Base-by-base conservation (phyloP, 352 stramenopile species). In the Phytopythium aichiense region DNA sequence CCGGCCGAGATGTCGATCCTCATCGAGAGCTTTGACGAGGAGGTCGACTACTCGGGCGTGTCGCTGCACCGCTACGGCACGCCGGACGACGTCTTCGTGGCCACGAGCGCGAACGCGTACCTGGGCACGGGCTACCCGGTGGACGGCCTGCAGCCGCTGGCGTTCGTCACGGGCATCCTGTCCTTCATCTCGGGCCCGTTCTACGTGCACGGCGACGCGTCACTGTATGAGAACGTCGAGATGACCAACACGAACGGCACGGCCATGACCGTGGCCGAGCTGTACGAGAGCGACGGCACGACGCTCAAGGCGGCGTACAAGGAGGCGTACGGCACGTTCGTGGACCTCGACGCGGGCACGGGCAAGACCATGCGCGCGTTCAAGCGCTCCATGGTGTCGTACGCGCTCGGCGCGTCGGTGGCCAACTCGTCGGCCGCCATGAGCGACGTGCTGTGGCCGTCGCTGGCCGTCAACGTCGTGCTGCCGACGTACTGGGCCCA, bases 111-210 rank as follows among this genome's bases (percentile, higher is more conserved):
- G 37, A 89, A 81, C 25, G 66, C 58, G 8, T 46, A 28, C 6
- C 58, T 72, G 18, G 84, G 84, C 52, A 79, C 72, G 8, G 84
- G 70, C 11, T 65, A 76, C 52, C 84, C 84, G 0, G 76, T 92
- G 15, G 71, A 92, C 33, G 84, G 84, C 37, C 61, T 92, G 40
- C 84, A 92, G 58, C 68, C 76, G 46, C 56, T 88, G 53, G 78
- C 74, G 59, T 92, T 91, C 64, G 73, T 77, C 63, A 76, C 64
- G 31, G 84, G 84, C 45, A 88, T 92, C 62, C 50, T 91, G 33
- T 77, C 79, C 40, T 92, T 83, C 64, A 65, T 92, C 52, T 92
- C 84, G 54, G 86, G 75, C 25, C 81, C 84, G 22, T 65, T 88
- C 61, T 92, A 78, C 61, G 61, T 92, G n/a, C 84, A 79, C 58